These are phyloP conservation scores for Phytomonas sp. DNA, from an alignment of 208 protist species.

Conservation along the genomic window DNA sequence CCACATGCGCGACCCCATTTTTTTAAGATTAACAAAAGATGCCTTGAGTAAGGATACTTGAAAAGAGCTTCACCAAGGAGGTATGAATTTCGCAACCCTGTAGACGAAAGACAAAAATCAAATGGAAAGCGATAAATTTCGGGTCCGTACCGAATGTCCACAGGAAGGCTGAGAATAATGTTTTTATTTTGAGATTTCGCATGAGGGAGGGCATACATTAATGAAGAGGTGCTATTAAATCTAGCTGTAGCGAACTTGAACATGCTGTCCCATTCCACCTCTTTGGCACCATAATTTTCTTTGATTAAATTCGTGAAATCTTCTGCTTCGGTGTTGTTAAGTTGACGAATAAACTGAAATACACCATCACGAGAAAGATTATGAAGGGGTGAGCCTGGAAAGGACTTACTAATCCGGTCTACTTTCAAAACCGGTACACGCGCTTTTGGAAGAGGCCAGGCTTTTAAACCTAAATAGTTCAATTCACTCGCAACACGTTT, in stretches of 20 bases:
- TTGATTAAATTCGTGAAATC: constrained; percentile 38
- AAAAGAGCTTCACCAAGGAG: constrained; percentile 59
- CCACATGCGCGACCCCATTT: constrained; percentile 79
- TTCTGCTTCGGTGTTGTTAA: constrained; percentile 33
- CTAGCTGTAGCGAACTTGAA: constrained; percentile 70
- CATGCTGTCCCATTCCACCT: constrained; percentile 69
- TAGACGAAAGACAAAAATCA: constrained; percentile 85
- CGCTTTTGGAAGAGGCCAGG: constrained; percentile 56
- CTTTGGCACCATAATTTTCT: constrained; percentile 50
- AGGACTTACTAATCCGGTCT: constrained; percentile 62
- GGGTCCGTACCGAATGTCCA: constrained; percentile 68
- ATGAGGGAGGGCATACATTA: constrained; percentile 63
- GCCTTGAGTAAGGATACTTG: constrained; percentile 61
- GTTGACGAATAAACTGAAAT: constrained; percentile 72
- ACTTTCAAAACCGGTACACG: constrained; percentile 81
- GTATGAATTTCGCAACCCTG: constrained; percentile 76
- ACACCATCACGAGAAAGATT: constrained; percentile 58
- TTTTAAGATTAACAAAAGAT: constrained; percentile 75
- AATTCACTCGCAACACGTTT: constrained; percentile 52
- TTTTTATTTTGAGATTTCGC: constrained; percentile 47
- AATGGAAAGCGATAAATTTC: constrained; percentile 85
- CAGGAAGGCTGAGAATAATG: constrained; percentile 70
- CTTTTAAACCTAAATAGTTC: constrained; percentile 62
- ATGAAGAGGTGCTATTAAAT: constrained; percentile 51
- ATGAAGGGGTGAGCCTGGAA: constrained; percentile 71